Base-by-base conservation (phyloP, 225 moss, liverwort and hornwort species). In the Polytrichum commune region DNA sequence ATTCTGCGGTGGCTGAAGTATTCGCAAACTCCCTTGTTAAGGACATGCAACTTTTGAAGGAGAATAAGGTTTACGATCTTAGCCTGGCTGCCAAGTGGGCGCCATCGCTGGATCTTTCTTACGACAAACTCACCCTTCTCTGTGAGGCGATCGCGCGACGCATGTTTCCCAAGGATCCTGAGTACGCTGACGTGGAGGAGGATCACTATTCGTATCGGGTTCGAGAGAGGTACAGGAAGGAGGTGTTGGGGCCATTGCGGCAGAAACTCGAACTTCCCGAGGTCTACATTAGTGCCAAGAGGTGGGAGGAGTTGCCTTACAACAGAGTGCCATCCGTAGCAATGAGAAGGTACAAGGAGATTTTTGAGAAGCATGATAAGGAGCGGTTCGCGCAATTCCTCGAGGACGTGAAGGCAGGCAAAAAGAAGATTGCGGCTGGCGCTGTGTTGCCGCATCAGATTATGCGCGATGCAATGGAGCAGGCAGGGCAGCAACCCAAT, bases 41-140 rank as follows among this genome's bases (percentile, higher is more conserved):
- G 68, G 95, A 95, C 55, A 22, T 83, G 56, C 64, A 85, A 77
- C 84, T 83, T 58, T 67, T 95, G 54, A 69, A 81, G 60, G 84
- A 86, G 25, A 82, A 73, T 22, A 81, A 81, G n/a, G 7, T 80
- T 16, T 74, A 56, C 55, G 76, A 92, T 66, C 75, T 95, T 29
- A 88, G 90, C 73, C 74, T 95, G 75, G 92, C 92, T 71, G 88
- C 84, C 30, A 92, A 95, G 65, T 95, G 95, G 95, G 87, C 83
- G 66, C 95, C 95, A 57, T 92, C 95, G 25, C 74, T 90, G 65
- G 90, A 89, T 74, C 75, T 75, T 61, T 88, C 86, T 7, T 92
- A 81, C 69, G 95, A 95, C 68, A 82, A 76, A 60, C 85, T 84
- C 18, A 92, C 89, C 8, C 80, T 92, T 35, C 66, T 95, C 9